Conservation (phyloP, 805 yeast species). For the Starmerella vaccinii region DNA sequence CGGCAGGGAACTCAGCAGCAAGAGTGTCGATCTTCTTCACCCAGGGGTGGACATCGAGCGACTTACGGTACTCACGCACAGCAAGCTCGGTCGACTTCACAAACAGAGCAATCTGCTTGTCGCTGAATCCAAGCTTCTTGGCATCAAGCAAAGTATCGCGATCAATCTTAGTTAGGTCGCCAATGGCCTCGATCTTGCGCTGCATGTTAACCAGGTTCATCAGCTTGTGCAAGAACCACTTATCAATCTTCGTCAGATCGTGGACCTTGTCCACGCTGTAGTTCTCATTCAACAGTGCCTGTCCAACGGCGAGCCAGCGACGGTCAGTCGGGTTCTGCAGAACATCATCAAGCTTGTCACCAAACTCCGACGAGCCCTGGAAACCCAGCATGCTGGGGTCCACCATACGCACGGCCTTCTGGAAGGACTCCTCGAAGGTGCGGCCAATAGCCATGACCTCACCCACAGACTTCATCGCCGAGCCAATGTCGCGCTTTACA, state of each 20-base stretch:
- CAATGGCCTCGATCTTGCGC: constrained; percentile 33
- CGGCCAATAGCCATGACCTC: constrained; percentile 99
- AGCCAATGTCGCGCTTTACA: constrained; percentile 86
- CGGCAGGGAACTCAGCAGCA: constrained; percentile 98
- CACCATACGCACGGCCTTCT: constrained; percentile 85
- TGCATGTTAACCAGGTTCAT: constrained; percentile 86
- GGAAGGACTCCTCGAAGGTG: constrained; percentile 93
- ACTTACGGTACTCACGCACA: constrained; percentile 72
- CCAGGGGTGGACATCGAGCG: constrained; percentile 73
- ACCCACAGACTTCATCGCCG: constrained; percentile 97
- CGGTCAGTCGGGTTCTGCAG: constrained; percentile 93
- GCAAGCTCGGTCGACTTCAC: constrained; percentile 66
- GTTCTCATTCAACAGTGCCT: constrained; percentile 84
- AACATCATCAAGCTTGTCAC: constrained; percentile 78
- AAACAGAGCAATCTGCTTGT: constrained; percentile 77
- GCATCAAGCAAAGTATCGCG: constrained; percentile 53
- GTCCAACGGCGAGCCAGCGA: constrained; percentile 95
- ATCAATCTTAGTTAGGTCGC: constrained; percentile 45
- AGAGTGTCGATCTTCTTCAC: constrained; percentile 95
- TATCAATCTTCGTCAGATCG: constrained; percentile 83
- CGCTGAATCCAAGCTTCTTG: constrained; percentile 90
- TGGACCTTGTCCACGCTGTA: constrained; percentile 88
- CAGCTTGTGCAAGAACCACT: constrained; percentile 89
- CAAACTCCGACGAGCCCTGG: constrained; percentile 62
- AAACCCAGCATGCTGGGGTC: constrained; percentile 93